Evolutionary conservation across 805 yeast species (phyloP), one percentile per base, ranked within the genome.

Genomic region (Candida ulmi): DNA sequence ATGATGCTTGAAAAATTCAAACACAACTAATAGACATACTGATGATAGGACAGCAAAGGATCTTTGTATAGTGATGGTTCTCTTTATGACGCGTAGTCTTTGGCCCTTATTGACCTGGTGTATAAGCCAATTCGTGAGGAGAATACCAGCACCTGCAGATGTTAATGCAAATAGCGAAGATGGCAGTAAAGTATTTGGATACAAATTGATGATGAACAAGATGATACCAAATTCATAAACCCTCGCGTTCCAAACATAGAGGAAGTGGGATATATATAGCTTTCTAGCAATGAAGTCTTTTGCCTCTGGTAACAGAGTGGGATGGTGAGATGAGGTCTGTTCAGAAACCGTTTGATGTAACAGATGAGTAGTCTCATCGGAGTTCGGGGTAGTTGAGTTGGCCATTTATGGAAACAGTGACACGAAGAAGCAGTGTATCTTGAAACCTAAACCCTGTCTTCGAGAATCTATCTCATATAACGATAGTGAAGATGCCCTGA

Each of bases 211-310:
- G 26, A 66, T 56, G 35, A 62, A 58, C 12, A 66, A 42, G 11
- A 58, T 60, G 7, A 65, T 57, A 13, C 66, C 66, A 47, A 54
- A 66, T 43, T 65, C 67, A 46, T 65, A 66, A n/a, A 60, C 53
- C 8, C 71, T 52, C 17, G 61, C 47, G 45, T 66, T 66, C 68
- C 69, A 65, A 12, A 66, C 57, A 17, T 64, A 65, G 11, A 65
- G 51, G 16, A 48, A 45, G 39, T 65, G 70, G 3, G 68, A 63
- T 8, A 55, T 34, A 43, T 61, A 62, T 3, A 51, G 35, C 29
- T 42, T 44, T 3, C 15, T 23, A 17, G 43, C 37, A 8, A 45
- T 36, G 12, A 8, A 16, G 5, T n/a, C 11, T 18, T 39, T 42
- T n/a, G 24, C 34, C 5, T 18, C 25, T 12, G 34, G 19, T 13